Conservation (phyloP, 225 moss, liverwort and hornwort species). For the Straminergon stramineum region DNA sequence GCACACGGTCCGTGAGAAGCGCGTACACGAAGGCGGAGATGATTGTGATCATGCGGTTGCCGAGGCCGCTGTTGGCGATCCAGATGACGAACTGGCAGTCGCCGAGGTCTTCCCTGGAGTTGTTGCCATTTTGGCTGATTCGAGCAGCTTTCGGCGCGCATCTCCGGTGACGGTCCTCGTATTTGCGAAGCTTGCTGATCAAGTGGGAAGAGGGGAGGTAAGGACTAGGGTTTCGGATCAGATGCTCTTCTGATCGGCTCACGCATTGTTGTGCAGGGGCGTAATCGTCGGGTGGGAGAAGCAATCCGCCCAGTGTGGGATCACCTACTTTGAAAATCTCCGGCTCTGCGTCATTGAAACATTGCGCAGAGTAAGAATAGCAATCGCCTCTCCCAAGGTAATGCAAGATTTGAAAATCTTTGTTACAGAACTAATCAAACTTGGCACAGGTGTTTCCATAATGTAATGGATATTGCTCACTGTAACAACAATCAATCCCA, state of each 20-base stretch:
- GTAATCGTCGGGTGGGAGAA: conserved; percentile 5
- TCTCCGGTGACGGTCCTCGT: conserved; percentile 21
- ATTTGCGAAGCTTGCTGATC: conserved; percentile 27
- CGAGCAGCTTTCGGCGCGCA: conserved; percentile 8
- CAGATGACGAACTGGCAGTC: conserved; percentile 42
- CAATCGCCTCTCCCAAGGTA: neutral
- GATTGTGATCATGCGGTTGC: conserved; percentile 69
- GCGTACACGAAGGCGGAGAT: conserved; percentile 65
- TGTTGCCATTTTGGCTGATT: conserved; percentile 20
- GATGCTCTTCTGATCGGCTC: conserved; percentile 17
- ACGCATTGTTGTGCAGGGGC: neutral
- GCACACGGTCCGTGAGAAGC: conserved; percentile 60
- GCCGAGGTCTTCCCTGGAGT: conserved; percentile 9
- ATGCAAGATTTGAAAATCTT: neutral
- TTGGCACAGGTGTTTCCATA: neutral
- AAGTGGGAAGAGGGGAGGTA: conserved; percentile 17
- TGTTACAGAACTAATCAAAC: neutral
- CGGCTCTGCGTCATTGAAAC: neutral
- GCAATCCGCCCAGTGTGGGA: conserved; percentile 21
- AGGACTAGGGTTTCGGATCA: conserved; percentile 17
- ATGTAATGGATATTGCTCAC: neutral
- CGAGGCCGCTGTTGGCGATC: conserved; percentile 51
- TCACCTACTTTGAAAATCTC: conserved; percentile 1
- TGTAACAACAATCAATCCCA: neutral
- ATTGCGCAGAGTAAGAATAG: neutral